Conservation (phyloP, 2,329 filamentous ascomycete genomes). For the Plectosphaerella plurivora region DNA sequence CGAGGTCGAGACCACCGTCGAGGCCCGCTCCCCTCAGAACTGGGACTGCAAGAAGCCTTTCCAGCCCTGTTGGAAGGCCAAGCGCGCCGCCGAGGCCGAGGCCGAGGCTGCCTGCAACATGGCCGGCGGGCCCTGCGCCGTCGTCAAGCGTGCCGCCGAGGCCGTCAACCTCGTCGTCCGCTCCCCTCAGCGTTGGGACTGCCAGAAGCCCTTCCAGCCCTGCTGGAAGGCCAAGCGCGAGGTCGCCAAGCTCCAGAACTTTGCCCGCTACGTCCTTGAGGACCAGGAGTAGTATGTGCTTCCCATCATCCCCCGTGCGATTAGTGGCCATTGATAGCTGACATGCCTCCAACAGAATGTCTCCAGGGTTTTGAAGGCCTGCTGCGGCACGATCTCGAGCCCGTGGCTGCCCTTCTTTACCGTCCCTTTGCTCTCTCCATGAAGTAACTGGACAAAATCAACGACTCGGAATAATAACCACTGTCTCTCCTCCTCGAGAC, state of each 20-base stretch:
- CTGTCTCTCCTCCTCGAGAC: neutral
- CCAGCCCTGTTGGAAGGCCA: constrained; percentile 32
- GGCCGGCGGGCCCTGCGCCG: constrained; percentile 28
- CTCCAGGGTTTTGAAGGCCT: too few relatives aligned
- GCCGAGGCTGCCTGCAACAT: constrained; percentile 29
- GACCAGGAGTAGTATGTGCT: neutral
- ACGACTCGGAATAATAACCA: neutral
- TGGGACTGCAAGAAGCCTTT: constrained; percentile 27
- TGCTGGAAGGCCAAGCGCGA: constrained; percentile 36
- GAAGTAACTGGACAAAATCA: neutral
- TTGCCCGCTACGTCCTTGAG: neutral
- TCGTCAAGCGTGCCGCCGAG: constrained; percentile 27
- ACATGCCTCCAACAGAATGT: neutral
- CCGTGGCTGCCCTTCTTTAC: neutral
- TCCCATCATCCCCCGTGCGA: neutral
- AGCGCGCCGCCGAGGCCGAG: constrained; percentile 28
- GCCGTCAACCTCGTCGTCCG: constrained; percentile 10
- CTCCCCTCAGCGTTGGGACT: constrained; percentile 9
- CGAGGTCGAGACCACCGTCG: neutral
- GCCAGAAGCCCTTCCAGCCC: constrained; percentile 26
- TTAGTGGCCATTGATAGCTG: neutral
- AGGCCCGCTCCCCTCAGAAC: neutral
- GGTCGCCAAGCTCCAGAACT: constrained; percentile 13
- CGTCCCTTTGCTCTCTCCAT: neutral
- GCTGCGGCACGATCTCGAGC: neutral